phyloP scores from a whole-genome alignment of 2,329 filamentous ascomycete genomes.

The Fonsecaea erecta region DNA sequence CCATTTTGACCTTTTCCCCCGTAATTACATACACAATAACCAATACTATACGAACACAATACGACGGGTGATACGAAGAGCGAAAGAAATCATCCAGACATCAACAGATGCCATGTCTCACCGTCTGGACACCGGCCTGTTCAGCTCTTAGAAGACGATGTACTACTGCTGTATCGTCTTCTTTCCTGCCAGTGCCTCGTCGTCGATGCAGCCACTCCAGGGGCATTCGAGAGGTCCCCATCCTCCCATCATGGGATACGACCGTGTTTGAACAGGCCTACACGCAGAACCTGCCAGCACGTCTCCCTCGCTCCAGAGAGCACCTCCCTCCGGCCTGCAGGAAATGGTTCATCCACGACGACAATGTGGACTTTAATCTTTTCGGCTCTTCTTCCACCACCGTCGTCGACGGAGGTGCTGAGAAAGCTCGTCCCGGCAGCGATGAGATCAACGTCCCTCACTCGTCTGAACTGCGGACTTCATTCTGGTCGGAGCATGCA shows the following conservation, averaged over 20 bases:
- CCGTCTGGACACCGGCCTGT: conserved; percentile 1
- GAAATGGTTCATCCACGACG: conserved; percentile 62
- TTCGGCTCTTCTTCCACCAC: background rate
- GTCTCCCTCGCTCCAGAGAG: conserved; percentile 55
- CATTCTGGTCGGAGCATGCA: conserved; percentile 46
- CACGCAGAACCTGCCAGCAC: conserved; percentile 55
- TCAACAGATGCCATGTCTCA: conserved; percentile 20
- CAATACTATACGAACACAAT: background rate
- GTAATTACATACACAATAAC: too few species aligned
- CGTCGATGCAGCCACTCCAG: background rate
- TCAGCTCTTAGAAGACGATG: conserved; percentile 1
- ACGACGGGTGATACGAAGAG: background rate
- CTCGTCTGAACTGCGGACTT: conserved; percentile 27
- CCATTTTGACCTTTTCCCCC: too few species aligned
- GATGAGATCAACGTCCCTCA: background rate
- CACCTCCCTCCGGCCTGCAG: conserved; percentile 56
- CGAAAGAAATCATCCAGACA: background rate
- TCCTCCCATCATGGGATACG: conserved; percentile 45
- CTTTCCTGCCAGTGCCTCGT: background rate
- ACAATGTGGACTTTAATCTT: conserved; percentile 5
- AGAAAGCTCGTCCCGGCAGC: background rate
- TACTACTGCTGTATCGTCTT: background rate
- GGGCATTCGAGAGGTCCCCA: conserved; percentile 16
- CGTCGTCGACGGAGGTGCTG: background rate
- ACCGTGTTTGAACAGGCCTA: conserved; percentile 61